Conservation (phyloP, 345 rosid genomes). For the Pistacia vera region DNA sequence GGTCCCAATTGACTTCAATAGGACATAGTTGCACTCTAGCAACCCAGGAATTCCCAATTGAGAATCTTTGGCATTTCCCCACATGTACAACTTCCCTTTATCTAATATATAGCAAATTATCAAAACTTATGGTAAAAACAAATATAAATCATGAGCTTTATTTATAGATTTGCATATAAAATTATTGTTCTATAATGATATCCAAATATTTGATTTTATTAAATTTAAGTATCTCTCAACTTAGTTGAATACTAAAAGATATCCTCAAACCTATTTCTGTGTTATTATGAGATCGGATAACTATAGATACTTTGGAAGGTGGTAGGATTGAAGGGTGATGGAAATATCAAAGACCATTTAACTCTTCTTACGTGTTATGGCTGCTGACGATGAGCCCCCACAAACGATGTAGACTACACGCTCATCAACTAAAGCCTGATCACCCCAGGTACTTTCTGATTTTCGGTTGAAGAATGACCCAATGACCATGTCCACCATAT, state of each 20-base stretch:
- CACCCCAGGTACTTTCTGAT: conserved; percentile 54
- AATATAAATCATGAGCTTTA: neutral
- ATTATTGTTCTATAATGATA: neutral
- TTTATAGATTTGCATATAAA: neutral
- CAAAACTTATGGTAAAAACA: too few species aligned
- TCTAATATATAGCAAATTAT: too few species aligned
- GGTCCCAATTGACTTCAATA: conserved; percentile 60
- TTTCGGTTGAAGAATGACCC: conserved; percentile 64
- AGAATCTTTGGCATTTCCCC: too few species aligned
- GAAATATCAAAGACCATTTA: neutral
- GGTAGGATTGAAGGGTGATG: too few species aligned
- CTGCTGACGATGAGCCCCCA: conserved; percentile 94
- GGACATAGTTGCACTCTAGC: conserved; percentile 73
- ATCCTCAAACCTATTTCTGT: too few species aligned
- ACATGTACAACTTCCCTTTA: too few species aligned
- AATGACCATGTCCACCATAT: conserved; percentile 90
- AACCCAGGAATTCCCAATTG: conserved; percentile 60
- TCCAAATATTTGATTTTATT: neutral
- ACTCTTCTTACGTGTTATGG: conserved; percentile 58
- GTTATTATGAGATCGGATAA: too few species aligned
- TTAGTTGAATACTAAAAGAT: too few species aligned
- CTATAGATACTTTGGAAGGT: too few species aligned
- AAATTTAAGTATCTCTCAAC: too few species aligned
- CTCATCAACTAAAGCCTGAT: conserved; percentile 68
- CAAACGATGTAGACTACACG: conserved; percentile 59